Base-by-base conservation (phyloP, 1,139 yeast species). In the Pneumocystis wakefieldiae region DNA sequence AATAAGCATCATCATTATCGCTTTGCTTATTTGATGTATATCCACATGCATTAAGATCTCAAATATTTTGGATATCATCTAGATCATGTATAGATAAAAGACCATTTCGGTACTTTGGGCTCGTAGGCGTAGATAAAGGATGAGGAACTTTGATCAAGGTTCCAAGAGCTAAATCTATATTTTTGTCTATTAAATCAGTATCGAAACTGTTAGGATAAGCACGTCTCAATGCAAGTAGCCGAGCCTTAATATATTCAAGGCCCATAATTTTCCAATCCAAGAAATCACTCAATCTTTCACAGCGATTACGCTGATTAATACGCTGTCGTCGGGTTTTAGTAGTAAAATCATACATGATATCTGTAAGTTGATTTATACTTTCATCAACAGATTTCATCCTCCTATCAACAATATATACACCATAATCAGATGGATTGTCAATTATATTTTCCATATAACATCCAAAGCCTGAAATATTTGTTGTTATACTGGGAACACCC, bases 261-360 rank as follows among this genome's bases (percentile, higher is more conserved):
- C 97, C 97, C 97, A 92, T 91, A 71, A 97, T 82, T 76, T 87
- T 88, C 98, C 98, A 92, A 76, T 92, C 98, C 67, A 92, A 81
- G 70, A 92, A 77, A 73, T 92, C 98, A 64, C 94, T 84, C 67
- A 92, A 81, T 70, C 98, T 81, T 76, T 92, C 98, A 59, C 96
- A 92, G 76, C 98, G 83, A 76, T 92, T 92, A 78, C 98, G 86
- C 78, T 92, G 97, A 76, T 92, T 92, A 76, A 92, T 92, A 77
- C 98, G 85, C 76, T 92, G 97, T 76, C 98, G 86, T 76, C 97
- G 84, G 12, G 96, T 86, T 77, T 92, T 90, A 71, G 82, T 80
- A 57, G 91, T 81, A 73, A 92, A 92, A 61, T 87, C 94, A 75
- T 81, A 88, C 97, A 92, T 89, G 76, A 85, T 86, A 68, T 87